Conservation (phyloP, 306 rosid species). For the Trifolium fragiferum region DNA sequence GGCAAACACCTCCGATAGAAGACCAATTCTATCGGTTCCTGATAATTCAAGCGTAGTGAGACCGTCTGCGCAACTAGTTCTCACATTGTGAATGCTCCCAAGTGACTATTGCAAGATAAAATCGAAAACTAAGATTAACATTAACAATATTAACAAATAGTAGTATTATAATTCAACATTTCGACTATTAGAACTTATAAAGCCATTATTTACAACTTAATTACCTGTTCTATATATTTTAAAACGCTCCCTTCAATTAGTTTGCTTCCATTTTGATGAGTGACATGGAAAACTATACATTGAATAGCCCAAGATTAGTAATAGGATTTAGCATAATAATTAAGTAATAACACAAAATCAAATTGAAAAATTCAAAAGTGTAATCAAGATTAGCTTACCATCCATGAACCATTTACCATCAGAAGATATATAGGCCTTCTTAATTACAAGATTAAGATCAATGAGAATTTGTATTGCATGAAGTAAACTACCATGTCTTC, state of each 20-base stretch:
- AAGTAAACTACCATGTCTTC: slow-evolving; percentile 84
- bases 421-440: slow-evolving; percentile 90
- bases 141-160: not conserved
- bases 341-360: not conserved
- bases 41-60: slow-evolving; percentile 80
- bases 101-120: slow-evolving; percentile 60
- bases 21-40: slow-evolving; percentile 90
- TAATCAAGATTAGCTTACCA: slow-evolving; percentile 57
- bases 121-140: not conserved
- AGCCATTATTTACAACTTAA: slow-evolving; percentile 8
- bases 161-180: not conserved
- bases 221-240: slow-evolving; percentile 86
- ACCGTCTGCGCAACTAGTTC: slow-evolving; percentile 50
- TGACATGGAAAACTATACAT: slow-evolving; percentile 85
- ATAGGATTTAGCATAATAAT: not conserved
- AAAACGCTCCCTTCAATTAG: slow-evolving; percentile 78
- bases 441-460: slow-evolving; percentile 78
- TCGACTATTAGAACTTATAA: not conserved
- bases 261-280: slow-evolving; percentile 78
- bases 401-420: slow-evolving; percentile 99
- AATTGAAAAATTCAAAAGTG: not conserved
- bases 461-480: slow-evolving; percentile 91
- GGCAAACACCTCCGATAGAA: slow-evolving; percentile 91
- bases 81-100: slow-evolving; percentile 61
- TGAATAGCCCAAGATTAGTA: slow-evolving; percentile 25